Evolutionary conservation across 2,329 filamentous ascomycete species (phyloP).

Genomic region (Fusarium coicis): DNA sequence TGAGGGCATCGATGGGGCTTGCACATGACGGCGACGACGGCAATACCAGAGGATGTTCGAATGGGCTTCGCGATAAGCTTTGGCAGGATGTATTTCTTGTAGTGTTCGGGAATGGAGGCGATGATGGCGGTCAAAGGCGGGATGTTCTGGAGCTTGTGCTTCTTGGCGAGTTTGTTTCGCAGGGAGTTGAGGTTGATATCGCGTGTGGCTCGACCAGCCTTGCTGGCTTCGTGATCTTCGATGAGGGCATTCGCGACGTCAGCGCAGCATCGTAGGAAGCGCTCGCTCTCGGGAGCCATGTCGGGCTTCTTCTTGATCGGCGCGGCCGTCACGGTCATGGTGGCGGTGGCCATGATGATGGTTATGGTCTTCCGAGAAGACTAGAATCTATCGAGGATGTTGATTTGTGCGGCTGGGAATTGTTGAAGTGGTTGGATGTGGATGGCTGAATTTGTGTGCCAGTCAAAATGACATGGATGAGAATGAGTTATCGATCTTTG

Average conservation of each 20-base stretch:
- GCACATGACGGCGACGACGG: conserved; percentile 99
- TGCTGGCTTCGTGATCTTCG: conserved; percentile 88
- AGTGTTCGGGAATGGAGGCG: conserved; percentile 97
- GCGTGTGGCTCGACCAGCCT: conserved; percentile 78
- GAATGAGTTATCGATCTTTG: conserved; percentile 31
- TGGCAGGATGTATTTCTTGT: conserved; percentile 98
- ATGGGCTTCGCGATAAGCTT: conserved; percentile 98
- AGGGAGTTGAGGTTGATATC: conserved; percentile 94
- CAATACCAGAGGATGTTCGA: conserved; percentile 93
- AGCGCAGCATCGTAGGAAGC: conserved; percentile 92
- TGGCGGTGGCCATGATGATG: conserved; percentile 59
- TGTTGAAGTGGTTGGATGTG: not conserved
- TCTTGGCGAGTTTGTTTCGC: conserved; percentile 88
- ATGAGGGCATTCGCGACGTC: conserved; percentile 95
- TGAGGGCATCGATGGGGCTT: conserved; percentile 98
- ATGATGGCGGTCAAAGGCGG: conserved; percentile 97
- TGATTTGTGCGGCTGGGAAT: too few relatives aligned
- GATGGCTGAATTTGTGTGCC: not conserved
- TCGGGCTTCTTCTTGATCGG: conserved; percentile 80
- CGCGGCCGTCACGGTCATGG: conserved; percentile 72
- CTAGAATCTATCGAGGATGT: accelerated
- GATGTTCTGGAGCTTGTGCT: conserved; percentile 87
- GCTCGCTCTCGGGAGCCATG: conserved; percentile 90
- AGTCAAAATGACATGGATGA: conserved; percentile 4
- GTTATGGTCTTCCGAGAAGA: not conserved